Conservation (phyloP, 2,329 filamentous ascomycete species). For the Talaromyces sp. region DNA sequence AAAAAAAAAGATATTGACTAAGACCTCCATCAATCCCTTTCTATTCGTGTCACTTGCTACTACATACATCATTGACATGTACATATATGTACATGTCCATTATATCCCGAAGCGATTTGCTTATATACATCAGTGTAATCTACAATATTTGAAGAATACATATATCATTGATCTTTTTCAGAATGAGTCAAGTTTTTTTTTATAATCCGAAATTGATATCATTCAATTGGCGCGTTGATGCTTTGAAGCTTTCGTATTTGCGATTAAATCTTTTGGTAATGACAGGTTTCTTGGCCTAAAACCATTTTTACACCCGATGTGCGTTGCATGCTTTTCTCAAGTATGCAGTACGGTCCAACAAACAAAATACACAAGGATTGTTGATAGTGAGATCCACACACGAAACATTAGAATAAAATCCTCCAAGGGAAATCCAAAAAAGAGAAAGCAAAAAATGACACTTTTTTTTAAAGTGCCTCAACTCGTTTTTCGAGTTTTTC, state of each 20-base stretch:
- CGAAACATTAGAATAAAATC: not conserved
- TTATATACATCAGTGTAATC: not conserved
- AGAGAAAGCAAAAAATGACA: not conserved
- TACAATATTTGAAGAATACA: not conserved
- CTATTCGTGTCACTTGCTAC: not conserved
- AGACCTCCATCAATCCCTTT: not conserved
- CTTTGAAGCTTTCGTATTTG: not conserved
- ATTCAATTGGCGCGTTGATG: no score
- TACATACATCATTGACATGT: not conserved
- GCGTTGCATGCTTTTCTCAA: not conserved
- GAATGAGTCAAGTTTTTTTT: no score
- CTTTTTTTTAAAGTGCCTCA: constrained; percentile 23
- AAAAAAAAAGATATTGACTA: not conserved
- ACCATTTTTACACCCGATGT: not conserved
- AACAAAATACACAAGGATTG: not conserved
- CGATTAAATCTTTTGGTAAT: not conserved
- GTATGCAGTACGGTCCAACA: not conserved
- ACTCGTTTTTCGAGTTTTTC: constrained; percentile 35
- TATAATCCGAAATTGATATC: no score
- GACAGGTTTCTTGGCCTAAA: not conserved
- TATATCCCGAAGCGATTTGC: not conserved
- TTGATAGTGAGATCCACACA: not conserved
- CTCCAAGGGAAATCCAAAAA: not conserved
- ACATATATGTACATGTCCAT: not conserved
- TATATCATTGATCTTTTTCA: not conserved